Conservation (phyloP, 306 rosid genomes). For the Ormosia emarginata region DNA sequence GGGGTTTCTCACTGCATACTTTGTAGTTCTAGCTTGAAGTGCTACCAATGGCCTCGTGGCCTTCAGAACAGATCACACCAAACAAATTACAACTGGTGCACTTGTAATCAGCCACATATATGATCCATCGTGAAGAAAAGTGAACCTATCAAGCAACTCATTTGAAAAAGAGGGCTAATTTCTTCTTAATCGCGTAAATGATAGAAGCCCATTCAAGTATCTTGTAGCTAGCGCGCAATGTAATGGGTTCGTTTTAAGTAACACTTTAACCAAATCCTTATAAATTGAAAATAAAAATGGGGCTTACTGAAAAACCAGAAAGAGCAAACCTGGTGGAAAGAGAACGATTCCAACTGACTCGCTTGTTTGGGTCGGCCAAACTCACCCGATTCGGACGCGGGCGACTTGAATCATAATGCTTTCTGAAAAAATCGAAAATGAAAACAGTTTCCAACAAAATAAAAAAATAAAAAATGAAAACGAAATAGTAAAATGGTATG, state of each 20-base stretch:
- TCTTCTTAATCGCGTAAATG: not conserved
- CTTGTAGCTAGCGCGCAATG: not conserved
- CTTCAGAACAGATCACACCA: too few relatives aligned
- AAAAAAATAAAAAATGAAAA: not conserved
- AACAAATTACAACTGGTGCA: too few relatives aligned
- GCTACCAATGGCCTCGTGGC: too few relatives aligned
- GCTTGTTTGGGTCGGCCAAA: constrained; percentile 51
- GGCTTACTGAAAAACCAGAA: not conserved
- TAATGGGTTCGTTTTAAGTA: not conserved
- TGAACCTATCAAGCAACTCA: too few relatives aligned
- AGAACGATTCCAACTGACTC: constrained; percentile 87
- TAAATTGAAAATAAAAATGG: not conserved
- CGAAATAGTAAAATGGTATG: not conserved
- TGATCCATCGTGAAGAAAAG: too few relatives aligned
- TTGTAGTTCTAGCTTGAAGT: too few relatives aligned
- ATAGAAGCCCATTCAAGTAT: not conserved
- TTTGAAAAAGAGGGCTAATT: too few relatives aligned
- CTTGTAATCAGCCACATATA: too few relatives aligned
- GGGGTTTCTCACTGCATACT: not conserved
- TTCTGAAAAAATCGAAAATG: constrained; percentile 28
- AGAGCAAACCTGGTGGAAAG: constrained; percentile 72
- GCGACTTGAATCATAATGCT: constrained; percentile 8
- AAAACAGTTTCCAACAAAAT: not conserved
- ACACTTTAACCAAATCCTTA: not conserved
- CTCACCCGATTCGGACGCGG: constrained; percentile 40